These are phyloP conservation scores for Chalciporus sp. DNA, from an alignment of 1,284 basidiomycete species.

Conservation along the genomic window DNA sequence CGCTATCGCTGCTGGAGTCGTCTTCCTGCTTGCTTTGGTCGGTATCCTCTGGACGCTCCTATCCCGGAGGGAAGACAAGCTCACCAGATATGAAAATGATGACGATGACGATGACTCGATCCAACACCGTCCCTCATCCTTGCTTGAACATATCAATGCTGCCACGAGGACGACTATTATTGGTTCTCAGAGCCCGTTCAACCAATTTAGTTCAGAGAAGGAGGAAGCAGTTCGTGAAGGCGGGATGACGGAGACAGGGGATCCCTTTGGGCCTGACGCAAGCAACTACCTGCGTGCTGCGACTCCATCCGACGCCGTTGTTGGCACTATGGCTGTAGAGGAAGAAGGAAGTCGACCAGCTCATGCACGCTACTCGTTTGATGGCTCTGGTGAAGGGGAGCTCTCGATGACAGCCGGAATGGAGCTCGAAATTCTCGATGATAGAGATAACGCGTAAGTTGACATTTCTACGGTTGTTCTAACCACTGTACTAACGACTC, in stretches of 20 bases:
- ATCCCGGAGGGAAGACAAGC: slow-evolving; percentile 72
- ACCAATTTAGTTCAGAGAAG: slow-evolving; percentile 50
- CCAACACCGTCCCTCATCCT: slow-evolving; percentile 74
- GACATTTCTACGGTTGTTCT: slow-evolving; percentile 2
- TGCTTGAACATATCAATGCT: slow-evolving; percentile 87
- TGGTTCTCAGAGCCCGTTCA: slow-evolving; percentile 55
- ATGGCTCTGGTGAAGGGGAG: slow-evolving; percentile 77
- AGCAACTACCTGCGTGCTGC: slow-evolving; percentile 76
- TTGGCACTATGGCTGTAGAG: slow-evolving; percentile 55
- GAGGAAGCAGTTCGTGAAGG: slow-evolving; percentile 48
- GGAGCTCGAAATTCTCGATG: slow-evolving; percentile 77
- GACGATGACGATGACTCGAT: slow-evolving; percentile 77
- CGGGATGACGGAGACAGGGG: slow-evolving; percentile 16
- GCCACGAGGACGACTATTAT: slow-evolving; percentile 80
- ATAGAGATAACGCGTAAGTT: slow-evolving; percentile 76
- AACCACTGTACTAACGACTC: slow-evolving; percentile 2
- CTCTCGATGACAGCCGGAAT: slow-evolving; percentile 68
- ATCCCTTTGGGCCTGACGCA: slow-evolving; percentile 69
- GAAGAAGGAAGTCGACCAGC: slow-evolving; percentile 74
- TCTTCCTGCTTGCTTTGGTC: slow-evolving; percentile 87
- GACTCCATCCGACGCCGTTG: slow-evolving; percentile 74
- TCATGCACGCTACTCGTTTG: slow-evolving; percentile 79
- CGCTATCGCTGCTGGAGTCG: slow-evolving; percentile 92
- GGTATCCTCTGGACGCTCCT: slow-evolving; percentile 91
- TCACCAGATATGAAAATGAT: slow-evolving; percentile 60